phyloP scores from a whole-genome alignment of 2,329 filamentous ascomycete species.

The Neofusicoccum parvum region DNA sequence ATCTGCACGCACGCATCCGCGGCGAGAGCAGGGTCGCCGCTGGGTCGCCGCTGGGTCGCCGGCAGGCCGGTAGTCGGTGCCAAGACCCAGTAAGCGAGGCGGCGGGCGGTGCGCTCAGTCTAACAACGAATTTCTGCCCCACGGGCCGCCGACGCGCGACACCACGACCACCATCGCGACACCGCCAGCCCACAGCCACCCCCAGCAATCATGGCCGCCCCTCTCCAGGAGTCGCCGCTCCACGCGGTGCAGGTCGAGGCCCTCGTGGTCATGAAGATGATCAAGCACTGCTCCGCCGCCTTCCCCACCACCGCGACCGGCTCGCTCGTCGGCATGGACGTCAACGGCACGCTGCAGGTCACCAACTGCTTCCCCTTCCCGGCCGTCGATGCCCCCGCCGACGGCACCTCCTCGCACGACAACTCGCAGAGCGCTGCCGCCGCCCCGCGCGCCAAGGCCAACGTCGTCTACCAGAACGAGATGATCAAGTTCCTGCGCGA shows the following conservation, averaged over 20 bases:
- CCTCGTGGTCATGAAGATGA: slow-evolving; percentile 96
- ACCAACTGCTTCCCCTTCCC: slow-evolving; percentile 97
- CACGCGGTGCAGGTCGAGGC: slow-evolving; percentile 93
- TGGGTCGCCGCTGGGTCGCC: no score
- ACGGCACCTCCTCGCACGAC: slow-evolving; percentile 38
- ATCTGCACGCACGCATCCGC: no score
- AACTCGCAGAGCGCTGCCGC: slow-evolving; percentile 60
- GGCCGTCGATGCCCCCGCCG: slow-evolving; percentile 69
- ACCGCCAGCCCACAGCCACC: slow-evolving; percentile 7
- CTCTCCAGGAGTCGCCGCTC: slow-evolving; percentile 57
- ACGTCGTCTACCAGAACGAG: slow-evolving; percentile 85
- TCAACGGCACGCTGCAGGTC: slow-evolving; percentile 77
- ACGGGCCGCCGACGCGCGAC: slow-evolving; percentile 21
- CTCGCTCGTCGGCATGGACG: slow-evolving; percentile 91
- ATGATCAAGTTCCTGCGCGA: slow-evolving; percentile 97
- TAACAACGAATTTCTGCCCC: slow-evolving; percentile 23
- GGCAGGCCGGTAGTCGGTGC: not conserved
- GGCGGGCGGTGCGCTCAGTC: slow-evolving; percentile 2
- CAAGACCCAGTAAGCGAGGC: slow-evolving; percentile 16
- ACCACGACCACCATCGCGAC: slow-evolving; percentile 18
- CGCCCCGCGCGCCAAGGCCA: slow-evolving; percentile 87
- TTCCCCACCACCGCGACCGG: slow-evolving; percentile 91
- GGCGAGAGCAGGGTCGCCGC: no score
- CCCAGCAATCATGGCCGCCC: slow-evolving; percentile 37
- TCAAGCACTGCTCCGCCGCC: slow-evolving; percentile 85